These are phyloP conservation scores for Hypoxylon lenormandii DNA, from an alignment of 495 filamentous ascomycete species.

Conservation along the genomic window DNA sequence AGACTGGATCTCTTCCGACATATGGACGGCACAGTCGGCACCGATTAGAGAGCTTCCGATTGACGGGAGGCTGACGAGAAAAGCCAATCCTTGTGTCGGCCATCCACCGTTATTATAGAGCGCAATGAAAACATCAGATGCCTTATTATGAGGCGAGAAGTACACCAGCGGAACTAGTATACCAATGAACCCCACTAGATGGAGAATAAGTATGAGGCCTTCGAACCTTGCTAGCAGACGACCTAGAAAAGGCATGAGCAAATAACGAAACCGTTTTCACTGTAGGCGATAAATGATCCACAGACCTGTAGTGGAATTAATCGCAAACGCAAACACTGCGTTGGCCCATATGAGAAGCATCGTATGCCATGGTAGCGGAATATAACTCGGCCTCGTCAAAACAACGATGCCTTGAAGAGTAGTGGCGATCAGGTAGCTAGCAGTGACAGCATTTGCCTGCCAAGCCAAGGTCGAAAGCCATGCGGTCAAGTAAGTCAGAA, in stretches of 20 bases:
- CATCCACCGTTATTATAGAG: conserved; percentile 62
- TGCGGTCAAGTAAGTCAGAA: conserved; percentile 37
- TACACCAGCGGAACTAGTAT: conserved; percentile 63
- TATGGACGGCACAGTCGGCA: conserved; percentile 54
- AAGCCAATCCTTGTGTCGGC: conserved; percentile 52
- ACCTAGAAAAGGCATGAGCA: conserved; percentile 55
- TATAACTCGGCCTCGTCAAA: neutral
- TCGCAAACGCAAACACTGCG: conserved; percentile 53
- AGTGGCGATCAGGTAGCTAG: conserved; percentile 21
- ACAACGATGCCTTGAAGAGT: conserved; percentile 15
- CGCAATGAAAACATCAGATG: conserved; percentile 43
- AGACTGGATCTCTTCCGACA: conserved; percentile 65
- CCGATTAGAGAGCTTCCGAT: conserved; percentile 40
- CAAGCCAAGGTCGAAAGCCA: conserved; percentile 38
- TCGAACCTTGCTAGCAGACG: conserved; percentile 60
- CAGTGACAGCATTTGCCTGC: conserved; percentile 30
- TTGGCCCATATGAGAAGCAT: conserved; percentile 61
- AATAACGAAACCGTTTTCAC: no score
- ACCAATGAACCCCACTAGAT: conserved; percentile 64
- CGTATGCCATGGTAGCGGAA: conserved; percentile 57
- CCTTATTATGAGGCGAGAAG: conserved; percentile 56
- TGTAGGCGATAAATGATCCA: no score
- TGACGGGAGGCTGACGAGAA: conserved; percentile 47
- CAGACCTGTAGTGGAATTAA: conserved; percentile 57
- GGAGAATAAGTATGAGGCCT: conserved; percentile 59